Evolutionary conservation across 371 early-diverging fungal genomes (phyloP).

Genomic region (Circinella minor): DNA sequence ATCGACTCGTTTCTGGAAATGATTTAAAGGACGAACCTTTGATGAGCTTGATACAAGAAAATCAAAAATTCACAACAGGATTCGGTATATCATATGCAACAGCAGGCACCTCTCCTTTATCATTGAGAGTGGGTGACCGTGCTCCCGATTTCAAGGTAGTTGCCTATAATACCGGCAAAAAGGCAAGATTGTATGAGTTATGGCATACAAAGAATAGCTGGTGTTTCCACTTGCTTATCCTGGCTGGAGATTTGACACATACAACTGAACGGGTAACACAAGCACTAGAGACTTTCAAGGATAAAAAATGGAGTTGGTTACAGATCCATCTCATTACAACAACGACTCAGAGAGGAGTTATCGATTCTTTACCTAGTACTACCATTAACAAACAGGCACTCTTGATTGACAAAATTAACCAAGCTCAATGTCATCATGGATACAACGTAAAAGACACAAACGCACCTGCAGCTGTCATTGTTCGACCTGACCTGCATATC

Average conservation of each 20-base stretch:
- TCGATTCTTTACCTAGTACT: neutral
- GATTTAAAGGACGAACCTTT: conserved; percentile 1
- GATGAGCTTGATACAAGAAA: conserved; percentile 27
- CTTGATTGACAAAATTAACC: conserved; percentile 45
- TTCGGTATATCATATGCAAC: conserved; percentile 31
- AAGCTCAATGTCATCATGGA: conserved; percentile 45
- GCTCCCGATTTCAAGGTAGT: conserved; percentile 47
- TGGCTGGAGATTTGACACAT: conserved; percentile 11
- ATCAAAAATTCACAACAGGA: conserved; percentile 38
- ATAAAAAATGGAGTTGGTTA: conserved; percentile 8
- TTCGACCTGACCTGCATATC: conserved; percentile 46
- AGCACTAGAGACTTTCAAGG: neutral
- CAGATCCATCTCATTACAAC: conserved; percentile 15
- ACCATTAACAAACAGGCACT: conserved; percentile 5
- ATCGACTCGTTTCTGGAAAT: conserved; percentile 21
- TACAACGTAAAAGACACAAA: conserved; percentile 24
- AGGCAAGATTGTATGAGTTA: conserved; percentile 36
- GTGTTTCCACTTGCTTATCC: conserved; percentile 10
- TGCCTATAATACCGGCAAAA: conserved; percentile 28
- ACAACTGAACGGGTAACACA: conserved; percentile 13
- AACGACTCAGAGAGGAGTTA: conserved; percentile 6
- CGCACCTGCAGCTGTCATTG: conserved; percentile 16
- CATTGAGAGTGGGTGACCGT: conserved; percentile 34
- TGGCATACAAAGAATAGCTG: conserved; percentile 4
- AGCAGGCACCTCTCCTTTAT: neutral